Evolutionary conservation across 108 stramenopile genomes (phyloP).

Genomic region (Stephanodiscus minutulus): DNA sequence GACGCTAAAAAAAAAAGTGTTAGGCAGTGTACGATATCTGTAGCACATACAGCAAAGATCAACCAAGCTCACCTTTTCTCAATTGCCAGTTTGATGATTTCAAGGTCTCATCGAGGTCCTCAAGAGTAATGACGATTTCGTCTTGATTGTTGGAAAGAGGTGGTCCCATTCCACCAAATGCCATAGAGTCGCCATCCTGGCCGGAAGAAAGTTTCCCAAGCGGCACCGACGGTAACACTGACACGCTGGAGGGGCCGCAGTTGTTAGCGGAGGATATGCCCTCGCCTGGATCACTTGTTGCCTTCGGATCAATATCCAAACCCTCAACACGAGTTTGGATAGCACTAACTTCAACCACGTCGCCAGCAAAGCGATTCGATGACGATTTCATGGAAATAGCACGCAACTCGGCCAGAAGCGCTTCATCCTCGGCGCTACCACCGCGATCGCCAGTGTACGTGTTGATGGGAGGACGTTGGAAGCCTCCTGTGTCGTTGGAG

Average conservation of each 20-base stretch:
- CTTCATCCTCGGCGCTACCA: conserved; percentile 80
- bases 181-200: neutral
- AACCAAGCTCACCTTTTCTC: conserved; percentile 35
- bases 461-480: conserved; percentile 47
- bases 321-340: neutral
- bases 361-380: conserved; percentile 48
- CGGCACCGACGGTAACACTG: neutral
- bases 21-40: neutral
- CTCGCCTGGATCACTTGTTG: neutral
- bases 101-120: conserved; percentile 51
- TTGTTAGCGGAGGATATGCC: too few relatives aligned
- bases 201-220: neutral
- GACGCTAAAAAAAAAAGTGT: conserved; percentile 19
- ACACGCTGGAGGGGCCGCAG: neutral
- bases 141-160: conserved; percentile 8
- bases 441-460: conserved; percentile 80
- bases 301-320: neutral
- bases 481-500: neutral
- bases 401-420: conserved; percentile 61
- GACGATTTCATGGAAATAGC: conserved; percentile 65
- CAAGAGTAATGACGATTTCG: conserved; percentile 60
- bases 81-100: conserved; percentile 73
- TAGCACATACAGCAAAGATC: neutral
- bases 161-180: neutral
- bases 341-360: neutral